These are phyloP conservation scores for Ambrosia artemisiifolia DNA, from an alignment of 129 eudicot genomes.

Conservation along the genomic window DNA sequence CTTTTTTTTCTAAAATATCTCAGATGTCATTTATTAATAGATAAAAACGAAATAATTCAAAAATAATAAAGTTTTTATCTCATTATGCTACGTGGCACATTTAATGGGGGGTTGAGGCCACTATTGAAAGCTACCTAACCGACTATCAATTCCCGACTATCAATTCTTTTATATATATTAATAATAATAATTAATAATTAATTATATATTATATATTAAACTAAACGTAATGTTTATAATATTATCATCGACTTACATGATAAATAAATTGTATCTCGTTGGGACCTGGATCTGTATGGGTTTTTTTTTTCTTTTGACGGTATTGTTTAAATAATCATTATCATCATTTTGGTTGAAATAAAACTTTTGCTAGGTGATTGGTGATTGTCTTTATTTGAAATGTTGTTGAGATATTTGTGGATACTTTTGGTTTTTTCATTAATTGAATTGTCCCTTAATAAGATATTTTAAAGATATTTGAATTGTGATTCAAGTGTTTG, in stretches of 20 bases:
- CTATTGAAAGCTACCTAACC: too few relatives aligned
- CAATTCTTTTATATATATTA: too few relatives aligned
- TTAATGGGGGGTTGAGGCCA: too few relatives aligned
- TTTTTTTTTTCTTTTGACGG: neutral
- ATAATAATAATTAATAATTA: too few relatives aligned
- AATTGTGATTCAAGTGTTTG: neutral
- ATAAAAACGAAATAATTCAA: too few relatives aligned
- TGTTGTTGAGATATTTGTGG: neutral
- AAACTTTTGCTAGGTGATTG: neutral
- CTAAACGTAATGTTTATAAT: neutral
- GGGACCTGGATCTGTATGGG: too few relatives aligned
- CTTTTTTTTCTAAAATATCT: too few relatives aligned
- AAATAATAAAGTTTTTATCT: too few relatives aligned
- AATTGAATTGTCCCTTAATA: neutral
- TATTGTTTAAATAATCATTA: neutral
- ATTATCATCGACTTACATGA: neutral
- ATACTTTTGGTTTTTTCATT: neutral
- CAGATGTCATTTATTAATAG: too few relatives aligned
- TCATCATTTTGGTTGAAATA: neutral
- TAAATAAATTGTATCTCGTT: neutral
- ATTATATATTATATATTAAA: neutral
- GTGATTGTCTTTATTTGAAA: too few relatives aligned
- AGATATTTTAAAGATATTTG: neutral
- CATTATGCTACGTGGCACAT: too few relatives aligned
- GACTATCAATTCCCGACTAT: too few relatives aligned